Conservation (phyloP, 2,329 filamentous ascomycete genomes). For the Beauveria sp. region DNA sequence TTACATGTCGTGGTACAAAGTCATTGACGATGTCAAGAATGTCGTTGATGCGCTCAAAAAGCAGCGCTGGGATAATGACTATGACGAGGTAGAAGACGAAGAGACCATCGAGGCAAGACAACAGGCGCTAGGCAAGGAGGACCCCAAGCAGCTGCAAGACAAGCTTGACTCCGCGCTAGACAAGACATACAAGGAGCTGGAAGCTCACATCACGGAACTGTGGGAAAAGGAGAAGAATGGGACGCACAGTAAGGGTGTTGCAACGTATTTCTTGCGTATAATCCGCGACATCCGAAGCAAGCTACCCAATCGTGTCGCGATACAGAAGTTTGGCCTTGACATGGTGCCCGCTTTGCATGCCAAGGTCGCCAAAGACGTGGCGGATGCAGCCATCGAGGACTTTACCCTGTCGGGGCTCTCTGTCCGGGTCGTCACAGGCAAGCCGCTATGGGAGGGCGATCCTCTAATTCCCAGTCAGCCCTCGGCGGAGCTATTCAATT, state of each 20-base stretch:
- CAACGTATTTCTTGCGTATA: slow-evolving; percentile 63
- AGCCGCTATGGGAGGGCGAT: slow-evolving; percentile 72
- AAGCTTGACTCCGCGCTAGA: slow-evolving; percentile 49
- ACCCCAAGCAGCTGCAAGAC: slow-evolving; percentile 56
- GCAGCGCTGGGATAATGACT: slow-evolving; percentile 68
- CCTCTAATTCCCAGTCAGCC: slow-evolving; percentile 71
- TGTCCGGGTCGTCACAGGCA: slow-evolving; percentile 46
- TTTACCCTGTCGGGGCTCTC: slow-evolving; percentile 36
- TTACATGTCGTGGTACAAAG: slow-evolving; percentile 67
- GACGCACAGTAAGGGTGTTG: slow-evolving; percentile 42
- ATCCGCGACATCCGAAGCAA: slow-evolving; percentile 65
- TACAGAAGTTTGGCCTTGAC: slow-evolving; percentile 50
- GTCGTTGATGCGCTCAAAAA: slow-evolving; percentile 58
- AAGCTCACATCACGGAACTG: slow-evolving; percentile 44
- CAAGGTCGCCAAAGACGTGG: slow-evolving; percentile 48
- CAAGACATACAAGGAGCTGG: slow-evolving; percentile 50
- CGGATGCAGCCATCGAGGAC: slow-evolving; percentile 39
- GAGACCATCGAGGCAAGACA: slow-evolving; percentile 60
- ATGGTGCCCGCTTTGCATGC: slow-evolving; percentile 59
- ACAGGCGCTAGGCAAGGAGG: slow-evolving; percentile 61
- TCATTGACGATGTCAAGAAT: slow-evolving; percentile 58
- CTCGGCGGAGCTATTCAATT: slow-evolving; percentile 64
- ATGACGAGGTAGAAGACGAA: slow-evolving; percentile 67
- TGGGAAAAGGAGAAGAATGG: slow-evolving; percentile 40
- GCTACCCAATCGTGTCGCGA: slow-evolving; percentile 45